These are phyloP conservation scores for Picochlorum sp. DNA, from an alignment of 139 green algal genomes.

Conservation along the genomic window DNA sequence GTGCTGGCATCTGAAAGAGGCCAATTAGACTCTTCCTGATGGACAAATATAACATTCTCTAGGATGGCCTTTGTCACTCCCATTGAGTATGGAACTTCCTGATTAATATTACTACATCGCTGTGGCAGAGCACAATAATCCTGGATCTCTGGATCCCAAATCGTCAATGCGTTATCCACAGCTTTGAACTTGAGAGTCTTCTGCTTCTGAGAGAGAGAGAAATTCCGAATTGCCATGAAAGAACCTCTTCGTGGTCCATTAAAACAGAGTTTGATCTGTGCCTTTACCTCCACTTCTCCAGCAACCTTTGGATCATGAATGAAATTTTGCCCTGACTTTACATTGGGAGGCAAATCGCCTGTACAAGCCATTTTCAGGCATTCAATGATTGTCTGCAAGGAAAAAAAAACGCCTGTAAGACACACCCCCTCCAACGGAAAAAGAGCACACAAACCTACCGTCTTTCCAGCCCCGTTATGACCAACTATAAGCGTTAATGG, in stretches of 20 bases:
- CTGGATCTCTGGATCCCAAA: constrained; percentile 55
- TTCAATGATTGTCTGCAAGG: constrained; percentile 95
- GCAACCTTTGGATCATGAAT: constrained; percentile 89
- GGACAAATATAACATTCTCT: constrained; percentile 98
- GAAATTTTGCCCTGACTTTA: constrained; percentile 75
- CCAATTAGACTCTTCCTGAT: constrained; percentile 98
- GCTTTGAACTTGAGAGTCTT: constrained; percentile 71
- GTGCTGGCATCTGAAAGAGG: constrained; percentile 76
- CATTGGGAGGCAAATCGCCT: constrained; percentile 91
- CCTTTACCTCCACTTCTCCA: constrained; percentile 88
- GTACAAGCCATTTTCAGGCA: constrained; percentile 91
- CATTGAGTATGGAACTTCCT: constrained; percentile 84
- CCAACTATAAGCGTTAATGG: constrained; percentile 96
- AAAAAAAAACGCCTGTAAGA: background rate
- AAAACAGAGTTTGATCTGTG: constrained; percentile 93
- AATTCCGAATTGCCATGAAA: constrained; percentile 75
- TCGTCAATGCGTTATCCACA: constrained; percentile 67
- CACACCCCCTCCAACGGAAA: background rate
- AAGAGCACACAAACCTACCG: constrained; percentile 47
- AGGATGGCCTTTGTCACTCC: constrained; percentile 87
- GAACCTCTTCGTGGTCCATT: constrained; percentile 43
- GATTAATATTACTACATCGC: constrained; percentile 84
- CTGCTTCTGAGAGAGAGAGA: constrained; percentile 70
- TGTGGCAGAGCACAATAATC: constrained; percentile 59
- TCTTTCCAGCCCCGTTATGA: constrained; percentile 94